phyloP scores from a whole-genome alignment of 306 rosid species.

The Betula pendula region DNA sequence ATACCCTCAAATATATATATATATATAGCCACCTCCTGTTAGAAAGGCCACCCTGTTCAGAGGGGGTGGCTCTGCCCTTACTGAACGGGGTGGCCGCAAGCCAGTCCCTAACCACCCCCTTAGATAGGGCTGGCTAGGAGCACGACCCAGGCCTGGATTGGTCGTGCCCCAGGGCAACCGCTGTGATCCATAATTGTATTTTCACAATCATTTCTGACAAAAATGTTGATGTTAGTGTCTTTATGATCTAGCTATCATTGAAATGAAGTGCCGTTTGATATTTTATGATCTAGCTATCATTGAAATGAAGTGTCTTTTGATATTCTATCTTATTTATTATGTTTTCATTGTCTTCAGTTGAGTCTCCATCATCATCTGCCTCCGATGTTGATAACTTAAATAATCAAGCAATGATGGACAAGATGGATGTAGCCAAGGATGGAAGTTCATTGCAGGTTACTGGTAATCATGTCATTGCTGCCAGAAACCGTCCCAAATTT shows the following conservation, averaged over 20 bases:
- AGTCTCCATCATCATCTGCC: constrained; percentile 14
- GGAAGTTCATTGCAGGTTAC: neutral
- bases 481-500: neutral
- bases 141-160: too few species aligned
- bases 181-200: too few species aligned
- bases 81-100: too few species aligned
- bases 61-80: too few species aligned
- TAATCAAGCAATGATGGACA: neutral
- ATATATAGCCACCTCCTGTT: too few species aligned
- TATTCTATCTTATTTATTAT: neutral
- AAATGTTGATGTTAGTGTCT: too few species aligned
- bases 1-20: too few species aligned
- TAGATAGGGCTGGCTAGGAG: too few species aligned
- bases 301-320: neutral
- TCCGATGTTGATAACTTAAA: neutral
- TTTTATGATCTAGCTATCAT: neutral
- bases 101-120: too few species aligned
- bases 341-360: neutral
- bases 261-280: neutral
- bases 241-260: neutral
- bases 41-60: too few species aligned
- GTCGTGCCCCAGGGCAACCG: too few species aligned
- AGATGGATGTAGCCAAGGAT: neutral
- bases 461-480: constrained; percentile 3
- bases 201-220: too few species aligned